These are phyloP conservation scores for Arabis alpina DNA, from an alignment of 345 rosid species.

Conservation along the genomic window DNA sequence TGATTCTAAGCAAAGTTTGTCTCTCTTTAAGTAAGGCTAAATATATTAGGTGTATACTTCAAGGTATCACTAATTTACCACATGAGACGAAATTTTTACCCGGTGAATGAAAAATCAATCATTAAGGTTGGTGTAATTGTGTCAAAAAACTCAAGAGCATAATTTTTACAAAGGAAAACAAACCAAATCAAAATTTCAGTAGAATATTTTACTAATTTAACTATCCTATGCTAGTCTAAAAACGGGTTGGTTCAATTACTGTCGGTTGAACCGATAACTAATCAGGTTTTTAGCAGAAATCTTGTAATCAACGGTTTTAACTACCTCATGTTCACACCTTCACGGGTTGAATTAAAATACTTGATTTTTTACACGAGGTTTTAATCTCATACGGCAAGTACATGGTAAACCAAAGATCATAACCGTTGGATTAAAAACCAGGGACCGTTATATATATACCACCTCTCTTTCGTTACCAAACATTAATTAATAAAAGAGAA, in stretches of 20 bases:
- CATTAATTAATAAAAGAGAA: background rate
- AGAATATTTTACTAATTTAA: no score
- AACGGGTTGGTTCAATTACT: no score
- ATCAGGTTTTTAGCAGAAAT: background rate
- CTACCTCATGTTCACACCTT: conserved; percentile 4
- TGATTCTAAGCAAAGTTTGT: conserved; percentile 39
- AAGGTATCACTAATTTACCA: no score
- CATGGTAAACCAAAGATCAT: background rate
- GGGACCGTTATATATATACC: conserved; percentile 22
- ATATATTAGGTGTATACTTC: background rate
- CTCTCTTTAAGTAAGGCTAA: background rate
- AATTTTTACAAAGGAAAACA: background rate
- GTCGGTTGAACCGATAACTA: background rate
- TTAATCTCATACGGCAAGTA: background rate
- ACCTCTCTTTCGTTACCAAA: background rate
- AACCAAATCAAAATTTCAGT: background rate
- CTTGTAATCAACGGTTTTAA: conserved; percentile 16
- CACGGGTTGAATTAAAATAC: background rate
- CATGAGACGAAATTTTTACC: no score
- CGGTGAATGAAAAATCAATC: no score
- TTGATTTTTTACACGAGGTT: background rate
- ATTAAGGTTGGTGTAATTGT: background rate
- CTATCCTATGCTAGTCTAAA: no score
- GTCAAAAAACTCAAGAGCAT: background rate
- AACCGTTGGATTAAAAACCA: conserved; percentile 17